Percentiles rank a stretch among this genome's conserved stretches.
phyloP scores from a whole-genome alignment of 2,329 filamentous ascomycete species.

The Microcyclosporella mali region DNA sequence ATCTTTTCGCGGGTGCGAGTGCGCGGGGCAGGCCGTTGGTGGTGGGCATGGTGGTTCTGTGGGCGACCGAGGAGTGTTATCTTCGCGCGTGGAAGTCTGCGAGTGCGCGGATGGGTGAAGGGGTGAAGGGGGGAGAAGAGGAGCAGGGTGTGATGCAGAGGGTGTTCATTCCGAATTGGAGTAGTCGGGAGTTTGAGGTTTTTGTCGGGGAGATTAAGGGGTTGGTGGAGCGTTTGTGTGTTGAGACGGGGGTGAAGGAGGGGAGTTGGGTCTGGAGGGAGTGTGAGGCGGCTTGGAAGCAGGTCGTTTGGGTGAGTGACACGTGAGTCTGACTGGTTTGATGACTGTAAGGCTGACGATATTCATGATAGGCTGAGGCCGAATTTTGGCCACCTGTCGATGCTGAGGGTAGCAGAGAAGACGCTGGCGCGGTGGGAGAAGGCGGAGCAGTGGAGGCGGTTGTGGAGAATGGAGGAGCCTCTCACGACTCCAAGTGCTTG shows the following conservation, averaged over 20 bases:
- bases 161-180: slow-evolving; percentile 48
- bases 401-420: too few relatives aligned
- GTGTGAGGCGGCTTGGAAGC: slow-evolving; percentile 44
- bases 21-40: slow-evolving; percentile 48
- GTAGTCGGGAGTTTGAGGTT: slow-evolving; percentile 41
- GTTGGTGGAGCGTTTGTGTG: slow-evolving; percentile 40
- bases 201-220: slow-evolving; percentile 43
- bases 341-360: slow-evolving; percentile 29
- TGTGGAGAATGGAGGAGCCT: neutral
- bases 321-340: slow-evolving; percentile 37
- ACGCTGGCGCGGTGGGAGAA: too few relatives aligned
- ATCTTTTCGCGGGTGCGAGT: slow-evolving; percentile 53
- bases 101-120: slow-evolving; percentile 27
- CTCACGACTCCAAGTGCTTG: neutral
- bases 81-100: slow-evolving; percentile 44
- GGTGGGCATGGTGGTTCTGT: slow-evolving; percentile 64
- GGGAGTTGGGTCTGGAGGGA: slow-evolving; percentile 43
- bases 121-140: slow-evolving; percentile 11
- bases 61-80: slow-evolving; percentile 62
- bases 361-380: neutral
- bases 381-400: slow-evolving; percentile 1
- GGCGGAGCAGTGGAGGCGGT: neutral
- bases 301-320: slow-evolving; percentile 42
- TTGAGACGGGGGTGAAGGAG: slow-evolving; percentile 34
- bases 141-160: slow-evolving; percentile 44